Evolutionary conservation across 2,329 filamentous ascomycete species (phyloP), one percentile per base, ranked within the genome.

Genomic region (Fusarium austroafricanum): DNA sequence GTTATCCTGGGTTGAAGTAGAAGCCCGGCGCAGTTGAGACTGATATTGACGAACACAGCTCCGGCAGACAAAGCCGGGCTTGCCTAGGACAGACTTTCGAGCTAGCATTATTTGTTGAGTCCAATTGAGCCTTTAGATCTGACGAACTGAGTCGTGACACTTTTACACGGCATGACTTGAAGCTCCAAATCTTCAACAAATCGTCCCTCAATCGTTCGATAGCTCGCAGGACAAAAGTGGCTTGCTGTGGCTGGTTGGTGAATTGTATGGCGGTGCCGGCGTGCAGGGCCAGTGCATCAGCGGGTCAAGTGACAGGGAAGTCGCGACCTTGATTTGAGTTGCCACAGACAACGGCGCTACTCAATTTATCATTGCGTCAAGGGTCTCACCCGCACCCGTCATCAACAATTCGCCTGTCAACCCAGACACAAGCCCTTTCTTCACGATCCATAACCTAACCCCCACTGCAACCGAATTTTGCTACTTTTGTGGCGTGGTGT

Each of bases 1-100:
- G 69, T 96, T 92, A 12, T 89, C 88, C 12, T 79, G 73, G 14
- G 77, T 66, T 42, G 78, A 83, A 23, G 83, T 77, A 61, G 83
- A 86, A 38, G 78, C 70, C 60, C 83, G 76, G 60, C 76, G 77
- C 26, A 75, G 65, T 61, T 79, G 79, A 38, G 70, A 73, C 53
- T 75, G 76, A n/a, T 78, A 60, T 61, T 76, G 78, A 28, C 76
- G 81, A 50, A 78, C 80, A 69, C 85, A 87, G 72, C 79, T 81
- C 50, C 76, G 79, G 73, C 85, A 87, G 55, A 87, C 72, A 54
- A 80, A 81, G 10, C 76, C 75, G 26, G 78, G 64, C 47, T 70
- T 70, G 14, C 55, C 56, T 14, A 73, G 52, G 14, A 76, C 66
- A 20, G 68, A 63, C 8, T 74, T 72, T 38, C 72, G 71, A 29